Evolutionary conservation across 352 stramenopile species (phyloP).

Genomic region (Phytophthora hibernalis): DNA sequence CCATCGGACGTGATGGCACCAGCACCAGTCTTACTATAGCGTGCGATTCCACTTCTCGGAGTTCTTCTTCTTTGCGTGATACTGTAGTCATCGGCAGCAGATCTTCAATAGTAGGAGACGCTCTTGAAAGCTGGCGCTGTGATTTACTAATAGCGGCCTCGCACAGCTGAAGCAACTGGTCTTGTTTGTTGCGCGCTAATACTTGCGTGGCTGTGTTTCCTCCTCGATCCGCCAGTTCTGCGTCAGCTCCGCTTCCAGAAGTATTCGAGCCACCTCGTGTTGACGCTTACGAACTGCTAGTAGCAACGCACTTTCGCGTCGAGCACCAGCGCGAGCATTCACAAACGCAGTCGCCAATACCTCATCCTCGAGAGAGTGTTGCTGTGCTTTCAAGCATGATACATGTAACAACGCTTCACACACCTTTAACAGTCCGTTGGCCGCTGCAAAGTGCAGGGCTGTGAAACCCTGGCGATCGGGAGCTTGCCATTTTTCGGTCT

Average conservation of each 20-base stretch:
- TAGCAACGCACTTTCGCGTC: conserved; percentile 67
- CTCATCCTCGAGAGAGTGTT: conserved; percentile 43
- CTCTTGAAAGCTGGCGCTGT: conserved; percentile 13
- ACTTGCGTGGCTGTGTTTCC: conserved; percentile 58
- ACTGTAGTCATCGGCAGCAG: not conserved
- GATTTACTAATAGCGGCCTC: conserved; percentile 29
- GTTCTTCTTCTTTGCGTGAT: conserved; percentile 33
- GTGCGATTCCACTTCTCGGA: conserved; percentile 31
- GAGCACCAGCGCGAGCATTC: conserved; percentile 36
- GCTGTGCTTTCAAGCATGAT: conserved; percentile 38
- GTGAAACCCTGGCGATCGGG: conserved; percentile 65
- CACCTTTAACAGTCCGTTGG: conserved; percentile 46
- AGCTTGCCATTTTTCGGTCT: conserved; percentile 45
- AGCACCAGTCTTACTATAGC: not conserved
- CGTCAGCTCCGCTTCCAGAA: conserved; percentile 53
- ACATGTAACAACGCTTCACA: conserved; percentile 52
- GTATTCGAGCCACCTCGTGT: conserved; percentile 45
- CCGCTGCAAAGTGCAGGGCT: conserved; percentile 64
- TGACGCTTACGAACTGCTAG: conserved; percentile 70
- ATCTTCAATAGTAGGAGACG: conserved; percentile 22
- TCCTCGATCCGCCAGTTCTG: conserved; percentile 53
- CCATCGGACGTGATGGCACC: not conserved
- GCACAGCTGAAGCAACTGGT: conserved; percentile 57
- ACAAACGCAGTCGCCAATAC: conserved; percentile 44
- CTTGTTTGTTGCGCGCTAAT: conserved; percentile 56